phyloP scores from a whole-genome alignment of 2,329 filamentous ascomycete species.

The Colletotrichum tofieldiae region DNA sequence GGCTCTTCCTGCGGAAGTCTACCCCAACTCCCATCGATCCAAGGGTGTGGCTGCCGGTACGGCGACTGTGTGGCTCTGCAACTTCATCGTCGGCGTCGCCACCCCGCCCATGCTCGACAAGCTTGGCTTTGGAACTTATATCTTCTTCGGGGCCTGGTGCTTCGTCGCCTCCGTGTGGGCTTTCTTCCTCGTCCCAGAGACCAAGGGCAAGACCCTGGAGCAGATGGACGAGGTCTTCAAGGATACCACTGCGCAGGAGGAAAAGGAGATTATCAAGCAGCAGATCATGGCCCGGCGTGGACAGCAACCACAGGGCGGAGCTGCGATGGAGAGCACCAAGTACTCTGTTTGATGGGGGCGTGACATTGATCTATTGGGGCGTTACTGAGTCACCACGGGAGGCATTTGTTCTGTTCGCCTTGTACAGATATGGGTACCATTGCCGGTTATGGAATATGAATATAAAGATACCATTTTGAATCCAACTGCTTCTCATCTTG shows the following conservation, averaged over 20 bases:
- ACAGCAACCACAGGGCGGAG: background rate
- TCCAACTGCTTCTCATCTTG: background rate
- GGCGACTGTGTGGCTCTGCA: conserved; percentile 70
- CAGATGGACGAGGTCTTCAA: conserved; percentile 66
- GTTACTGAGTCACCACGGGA: background rate
- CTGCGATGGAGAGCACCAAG: conserved; percentile 14
- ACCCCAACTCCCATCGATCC: conserved; percentile 20
- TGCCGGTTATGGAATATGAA: conserved; percentile 18
- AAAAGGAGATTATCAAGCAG: conserved; percentile 36
- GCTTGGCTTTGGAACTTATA: conserved; percentile 65
- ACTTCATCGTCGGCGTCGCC: conserved; percentile 55
- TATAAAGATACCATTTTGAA: conserved; percentile 37
- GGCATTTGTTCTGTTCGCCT: background rate
- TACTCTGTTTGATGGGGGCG: conserved; percentile 12
- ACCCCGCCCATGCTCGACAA: conserved; percentile 69
- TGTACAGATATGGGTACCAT: conserved; percentile 10
- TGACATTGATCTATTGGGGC: background rate
- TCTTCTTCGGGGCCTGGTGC: conserved; percentile 73
- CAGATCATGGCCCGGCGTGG: conserved; percentile 23
- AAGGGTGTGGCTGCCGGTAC: conserved; percentile 49
- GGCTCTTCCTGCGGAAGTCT: conserved; percentile 5
- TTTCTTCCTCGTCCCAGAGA: conserved; percentile 72
- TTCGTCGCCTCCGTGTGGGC: conserved; percentile 64
- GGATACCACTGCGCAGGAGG: conserved; percentile 31
- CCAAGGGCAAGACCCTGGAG: conserved; percentile 68